Evolutionary conservation across 2,329 filamentous ascomycete species (phyloP), one percentile per base, ranked within the genome.

Genomic region (Sclerotinia glacialis): DNA sequence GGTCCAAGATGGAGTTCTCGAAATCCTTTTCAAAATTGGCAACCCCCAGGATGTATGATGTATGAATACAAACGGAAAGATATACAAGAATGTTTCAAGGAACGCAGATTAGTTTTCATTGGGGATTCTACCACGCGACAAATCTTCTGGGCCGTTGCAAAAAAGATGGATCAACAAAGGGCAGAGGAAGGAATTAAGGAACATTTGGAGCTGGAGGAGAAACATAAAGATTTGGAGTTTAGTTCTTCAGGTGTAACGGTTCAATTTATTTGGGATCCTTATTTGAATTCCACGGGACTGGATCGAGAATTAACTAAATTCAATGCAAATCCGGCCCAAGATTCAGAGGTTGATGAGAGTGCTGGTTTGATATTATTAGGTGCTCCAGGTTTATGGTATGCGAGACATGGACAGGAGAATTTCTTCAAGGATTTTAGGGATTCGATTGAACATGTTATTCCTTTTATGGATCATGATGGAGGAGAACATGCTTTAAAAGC

Each of bases 221-320:
- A 81, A 64, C 82, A 84, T 68, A 72, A 74, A 21, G 78, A 85
- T 73, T 73, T 83, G 8, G 75, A 77, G 5, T 80, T 83, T 65
- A 75, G 77, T 7, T 78, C 79, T 1, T 77, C 78, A 18, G 79
- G 78, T n/a, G 78, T 85, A 2, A 79, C 74, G 37, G 71, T 88
- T 34, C 78, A 83, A 56, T 88, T 87, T 69, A 74, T 87, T 14
- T 89, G 85, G 85, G 86, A 89, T 74, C 86, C 87, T 0, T 87
- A 79, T 76, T 78, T 89, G 31, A 85, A 89, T 73, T 80, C 81
- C 37, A 80, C 81, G 0, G 71, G 72, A 11, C 71, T 83, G 37
- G 73, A 78, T 31, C 72, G 76, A 18, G 79, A 82, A 58, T 71
- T 86, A 52, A 72, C 75, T 37, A 72, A 72, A 2, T 82, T 79